Conservation (phyloP, 2,329 filamentous ascomycete species). For the Pleurostoma richardsiae region DNA sequence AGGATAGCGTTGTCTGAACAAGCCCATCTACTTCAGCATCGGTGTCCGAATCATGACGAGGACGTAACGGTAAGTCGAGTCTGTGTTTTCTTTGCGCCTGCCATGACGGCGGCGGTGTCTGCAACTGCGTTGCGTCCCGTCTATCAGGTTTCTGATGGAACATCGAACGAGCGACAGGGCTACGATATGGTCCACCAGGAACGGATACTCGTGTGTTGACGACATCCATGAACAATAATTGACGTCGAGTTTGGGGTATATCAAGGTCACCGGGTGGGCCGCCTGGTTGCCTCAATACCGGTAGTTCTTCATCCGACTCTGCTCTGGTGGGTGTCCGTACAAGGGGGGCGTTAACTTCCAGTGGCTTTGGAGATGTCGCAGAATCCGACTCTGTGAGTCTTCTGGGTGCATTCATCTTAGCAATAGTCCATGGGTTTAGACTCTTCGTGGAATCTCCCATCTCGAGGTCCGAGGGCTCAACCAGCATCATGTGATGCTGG, state of each 20-base stretch:
- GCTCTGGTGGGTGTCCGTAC: not conserved
- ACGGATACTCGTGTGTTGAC: conserved; percentile 1
- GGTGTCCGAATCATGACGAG: not conserved
- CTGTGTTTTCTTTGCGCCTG: too few species aligned
- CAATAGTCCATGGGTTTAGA: conserved; percentile 33
- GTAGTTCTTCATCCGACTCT: conserved; percentile 12
- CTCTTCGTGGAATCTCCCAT: conserved; percentile 6
- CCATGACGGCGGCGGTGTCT: not conserved
- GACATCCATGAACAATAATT: not conserved
- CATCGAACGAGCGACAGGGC: conserved; percentile 15
- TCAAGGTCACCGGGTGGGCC: conserved; percentile 21
- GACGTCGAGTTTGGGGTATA: conserved; percentile 6
- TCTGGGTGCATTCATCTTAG: conserved; percentile 24
- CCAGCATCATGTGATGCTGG: not conserved
- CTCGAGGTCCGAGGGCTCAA: not conserved
- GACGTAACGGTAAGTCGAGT: too few species aligned
- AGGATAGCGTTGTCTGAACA: conserved; percentile 1
- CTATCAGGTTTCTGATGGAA: not conserved
- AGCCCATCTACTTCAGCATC: not conserved
- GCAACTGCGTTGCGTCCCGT: not conserved
- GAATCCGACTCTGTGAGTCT: conserved; percentile 2
- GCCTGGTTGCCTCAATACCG: conserved; percentile 18
- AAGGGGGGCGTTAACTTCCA: not conserved
- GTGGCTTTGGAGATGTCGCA: conserved; percentile 6
- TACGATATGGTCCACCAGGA: conserved; percentile 17